These are phyloP conservation scores for Penicillium psychrosexuale DNA, from an alignment of 2,329 filamentous ascomycete species.

Conservation along the genomic window DNA sequence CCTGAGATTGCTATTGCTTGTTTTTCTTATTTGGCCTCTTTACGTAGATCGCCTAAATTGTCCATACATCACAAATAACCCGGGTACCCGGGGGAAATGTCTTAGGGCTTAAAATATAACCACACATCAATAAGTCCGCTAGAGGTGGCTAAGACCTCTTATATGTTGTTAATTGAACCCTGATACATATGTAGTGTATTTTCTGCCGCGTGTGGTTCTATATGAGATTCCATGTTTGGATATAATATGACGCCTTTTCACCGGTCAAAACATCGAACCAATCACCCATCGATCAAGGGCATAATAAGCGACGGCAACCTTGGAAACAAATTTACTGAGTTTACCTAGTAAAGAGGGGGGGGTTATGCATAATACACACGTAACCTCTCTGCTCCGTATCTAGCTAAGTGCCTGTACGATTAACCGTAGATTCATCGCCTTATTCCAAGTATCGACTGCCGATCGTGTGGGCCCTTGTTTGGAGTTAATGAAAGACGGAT, in stretches of 20 bases:
- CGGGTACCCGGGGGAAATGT: background rate
- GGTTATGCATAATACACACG: background rate
- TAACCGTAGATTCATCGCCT: background rate
- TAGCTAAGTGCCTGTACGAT: no score
- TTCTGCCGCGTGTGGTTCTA: no score
- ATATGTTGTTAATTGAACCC: background rate
- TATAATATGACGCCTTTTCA: background rate
- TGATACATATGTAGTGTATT: no score
- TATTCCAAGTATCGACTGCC: background rate
- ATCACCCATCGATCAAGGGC: background rate
- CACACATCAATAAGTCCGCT: background rate
- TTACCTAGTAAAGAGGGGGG: background rate
- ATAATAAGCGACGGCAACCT: background rate
- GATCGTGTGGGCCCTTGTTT: constrained; percentile 9
- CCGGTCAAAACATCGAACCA: no score
- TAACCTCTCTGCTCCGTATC: no score
- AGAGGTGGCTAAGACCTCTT: background rate
- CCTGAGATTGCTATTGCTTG: background rate
- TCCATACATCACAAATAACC: no score
- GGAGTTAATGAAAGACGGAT: constrained; percentile 6
- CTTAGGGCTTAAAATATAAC: background rate
- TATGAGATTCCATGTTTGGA: no score
- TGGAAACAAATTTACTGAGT: background rate
- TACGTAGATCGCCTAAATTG: background rate
- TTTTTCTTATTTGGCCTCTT: background rate